Base-by-base conservation (phyloP, 768 basidiomycete genomes). In the Royoungia palumana region DNA sequence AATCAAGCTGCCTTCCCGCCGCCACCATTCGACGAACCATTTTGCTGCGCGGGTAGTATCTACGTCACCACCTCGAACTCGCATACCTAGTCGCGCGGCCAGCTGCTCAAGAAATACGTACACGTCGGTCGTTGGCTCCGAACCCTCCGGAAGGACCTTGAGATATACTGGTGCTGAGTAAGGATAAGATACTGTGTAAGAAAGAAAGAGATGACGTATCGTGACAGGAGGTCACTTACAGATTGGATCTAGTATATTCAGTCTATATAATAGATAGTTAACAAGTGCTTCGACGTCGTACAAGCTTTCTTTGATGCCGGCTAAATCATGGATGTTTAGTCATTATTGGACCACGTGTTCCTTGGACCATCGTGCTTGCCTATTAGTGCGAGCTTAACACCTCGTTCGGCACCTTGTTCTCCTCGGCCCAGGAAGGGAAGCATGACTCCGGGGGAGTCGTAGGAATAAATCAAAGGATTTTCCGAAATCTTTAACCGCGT, bases 371-470 rank as follows among this genome's bases (percentile, higher is more conserved):
- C 68, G 25, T 2, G 74, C 87, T 67, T 74, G 90, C 94, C 89
- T 37, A 96, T 97, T 49, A 97, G 72, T 41, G 92, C 94, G 19
- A 97, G 80, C 68, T 94, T 97, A 45, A 96, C 78, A 11, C 90
- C 95, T 61, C 90, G 78, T 68, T 99, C 96, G 43, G 91, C 86
- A 16, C 93, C 95, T 54, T 78, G 78, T 46, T 80, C 76, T 5
- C 96, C 96, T 50, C 75, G 80, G 1, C 96, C 96, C 25, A 98
- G 77, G 70, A 87, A 98, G 11, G 94, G 92, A 36, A 96, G 75
- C 94, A 98, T 98, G 40, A 98, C 89, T 3, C 96, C 96, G 2
- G 96, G 96, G 9, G 91, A 85, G 73, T 99, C 96, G 60, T 86
- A 93, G 5, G 96, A 89, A 72, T 98, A 98, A 11, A 96, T 85